Percentiles rank a stretch among this genome's conserved stretches.
Conservation (phyloP, 495 filamentous ascomycete species). For the Apiosordaria backusii region DNA sequence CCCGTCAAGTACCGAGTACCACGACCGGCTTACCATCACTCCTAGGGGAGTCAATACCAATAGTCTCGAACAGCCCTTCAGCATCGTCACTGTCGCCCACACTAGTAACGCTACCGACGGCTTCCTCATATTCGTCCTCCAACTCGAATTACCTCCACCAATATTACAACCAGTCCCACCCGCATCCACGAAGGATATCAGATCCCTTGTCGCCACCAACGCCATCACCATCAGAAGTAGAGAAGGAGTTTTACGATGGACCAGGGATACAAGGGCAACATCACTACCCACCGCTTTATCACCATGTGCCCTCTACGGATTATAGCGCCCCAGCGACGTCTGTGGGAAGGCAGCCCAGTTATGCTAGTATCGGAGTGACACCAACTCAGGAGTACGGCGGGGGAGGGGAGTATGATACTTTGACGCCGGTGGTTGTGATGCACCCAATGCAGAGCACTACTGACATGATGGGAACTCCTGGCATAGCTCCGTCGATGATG, state of each 20-base stretch:
- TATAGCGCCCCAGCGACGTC: constrained; percentile 7
- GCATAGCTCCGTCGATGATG: constrained; percentile 13
- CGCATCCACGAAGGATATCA: not conserved
- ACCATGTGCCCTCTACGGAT: not conserved
- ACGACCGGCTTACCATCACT: constrained; percentile 22
- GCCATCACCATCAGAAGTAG: constrained; percentile 3
- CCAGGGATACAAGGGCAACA: not conserved
- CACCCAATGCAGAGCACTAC: constrained; percentile 6
- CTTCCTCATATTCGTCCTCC: not conserved
- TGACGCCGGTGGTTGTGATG: constrained; percentile 30
- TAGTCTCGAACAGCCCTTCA: constrained; percentile 1
- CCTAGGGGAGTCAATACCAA: constrained; percentile 25
- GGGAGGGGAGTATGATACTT: constrained; percentile 23
- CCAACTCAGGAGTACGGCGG: not conserved
- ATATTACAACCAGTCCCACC: not conserved
- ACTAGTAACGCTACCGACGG: not conserved
- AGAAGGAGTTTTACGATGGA: constrained; percentile 21
- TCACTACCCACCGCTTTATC: not conserved
- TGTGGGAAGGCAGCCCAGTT: constrained; percentile 3
- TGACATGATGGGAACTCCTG: not conserved
- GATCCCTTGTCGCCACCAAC: constrained; percentile 2
- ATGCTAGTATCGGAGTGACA: not conserved
- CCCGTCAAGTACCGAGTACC: constrained; percentile 10
- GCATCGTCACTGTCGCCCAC: not conserved
- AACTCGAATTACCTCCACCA: not conserved